Conservation (phyloP, 352 stramenopile genomes). For the Phytophthora hybrid region DNA sequence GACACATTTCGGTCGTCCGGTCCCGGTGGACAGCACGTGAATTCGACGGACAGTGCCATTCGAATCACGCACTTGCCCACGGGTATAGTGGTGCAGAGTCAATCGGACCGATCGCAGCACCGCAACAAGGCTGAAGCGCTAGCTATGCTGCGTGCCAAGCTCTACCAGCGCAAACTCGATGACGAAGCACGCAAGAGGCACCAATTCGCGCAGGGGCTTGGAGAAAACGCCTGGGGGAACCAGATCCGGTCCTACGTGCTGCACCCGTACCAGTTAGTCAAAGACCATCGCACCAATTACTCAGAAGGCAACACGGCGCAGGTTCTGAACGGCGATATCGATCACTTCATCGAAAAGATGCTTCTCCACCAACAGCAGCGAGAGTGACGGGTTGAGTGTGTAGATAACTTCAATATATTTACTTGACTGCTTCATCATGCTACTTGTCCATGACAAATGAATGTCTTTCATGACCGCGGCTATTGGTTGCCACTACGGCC, state of each 20-base stretch:
- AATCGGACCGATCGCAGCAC: conserved; percentile 94
- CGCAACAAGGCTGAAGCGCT: conserved; percentile 95
- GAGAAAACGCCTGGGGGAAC: conserved; percentile 81
- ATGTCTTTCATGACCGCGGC: conserved; percentile 21
- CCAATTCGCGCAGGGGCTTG: conserved; percentile 67
- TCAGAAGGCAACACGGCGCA: conserved; percentile 87
- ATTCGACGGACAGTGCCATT: conserved; percentile 97
- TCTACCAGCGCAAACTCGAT: conserved; percentile 78
- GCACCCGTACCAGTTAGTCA: conserved; percentile 99
- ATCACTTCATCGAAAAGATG: conserved; percentile 83
- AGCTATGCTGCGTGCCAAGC: conserved; percentile 78
- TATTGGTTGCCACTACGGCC: conserved; percentile 25
- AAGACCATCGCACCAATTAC: conserved; percentile 94
- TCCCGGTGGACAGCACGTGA: conserved; percentile 97
- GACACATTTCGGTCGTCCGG: conserved; percentile 95
- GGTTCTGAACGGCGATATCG: conserved; percentile 93
- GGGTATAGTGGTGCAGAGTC: conserved; percentile 94
- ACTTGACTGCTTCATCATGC: conserved; percentile 16
- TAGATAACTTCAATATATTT: conserved; percentile 29
- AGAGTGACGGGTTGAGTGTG: conserved; percentile 1
- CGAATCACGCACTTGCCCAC: conserved; percentile 96
- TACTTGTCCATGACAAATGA: conserved; percentile 47
- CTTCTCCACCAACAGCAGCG: conserved; percentile 47
- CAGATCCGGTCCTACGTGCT: conserved; percentile 98
- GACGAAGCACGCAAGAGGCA: conserved; percentile 54